These are phyloP conservation scores for Venturia carpophila DNA, from an alignment of 2,329 filamentous ascomycete genomes.

Conservation along the genomic window DNA sequence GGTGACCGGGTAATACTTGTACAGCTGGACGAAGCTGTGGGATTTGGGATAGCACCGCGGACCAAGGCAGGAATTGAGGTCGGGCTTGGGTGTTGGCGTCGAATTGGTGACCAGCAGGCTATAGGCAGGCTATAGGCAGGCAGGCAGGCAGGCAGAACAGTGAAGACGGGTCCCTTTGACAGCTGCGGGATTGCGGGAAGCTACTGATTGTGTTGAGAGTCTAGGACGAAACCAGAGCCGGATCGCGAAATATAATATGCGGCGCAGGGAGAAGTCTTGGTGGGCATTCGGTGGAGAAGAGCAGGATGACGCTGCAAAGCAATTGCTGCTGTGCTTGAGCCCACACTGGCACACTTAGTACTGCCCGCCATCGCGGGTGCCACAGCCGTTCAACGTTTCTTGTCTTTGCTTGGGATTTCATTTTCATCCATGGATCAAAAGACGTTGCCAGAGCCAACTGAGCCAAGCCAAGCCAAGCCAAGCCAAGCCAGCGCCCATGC, in stretches of 20 bases:
- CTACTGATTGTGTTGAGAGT: background rate
- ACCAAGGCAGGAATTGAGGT: background rate
- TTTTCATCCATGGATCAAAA: background rate
- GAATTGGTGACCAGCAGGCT: no score
- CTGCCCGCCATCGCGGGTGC: background rate
- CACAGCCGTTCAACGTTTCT: background rate
- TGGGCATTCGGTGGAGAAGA: background rate
- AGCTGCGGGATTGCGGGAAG: background rate
- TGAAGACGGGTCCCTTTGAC: background rate
- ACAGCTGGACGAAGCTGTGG: background rate
- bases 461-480: no score
- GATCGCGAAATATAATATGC: background rate
- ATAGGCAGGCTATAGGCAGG: no score
- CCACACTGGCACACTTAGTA: background rate
- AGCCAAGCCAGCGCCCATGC: background rate
- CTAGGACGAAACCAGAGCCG: background rate
- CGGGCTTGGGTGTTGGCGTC: background rate
- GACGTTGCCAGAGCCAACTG: no score
- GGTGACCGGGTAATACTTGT: background rate
- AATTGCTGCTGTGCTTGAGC: background rate
- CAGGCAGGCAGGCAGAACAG: background rate
- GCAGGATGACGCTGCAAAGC: background rate
- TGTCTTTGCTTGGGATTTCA: slow-evolving; percentile 1
- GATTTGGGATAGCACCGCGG: background rate
- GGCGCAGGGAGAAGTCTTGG: background rate